Conservation (phyloP, 2,329 filamentous ascomycete genomes). For the Teratosphaeria gauchensis region DNA sequence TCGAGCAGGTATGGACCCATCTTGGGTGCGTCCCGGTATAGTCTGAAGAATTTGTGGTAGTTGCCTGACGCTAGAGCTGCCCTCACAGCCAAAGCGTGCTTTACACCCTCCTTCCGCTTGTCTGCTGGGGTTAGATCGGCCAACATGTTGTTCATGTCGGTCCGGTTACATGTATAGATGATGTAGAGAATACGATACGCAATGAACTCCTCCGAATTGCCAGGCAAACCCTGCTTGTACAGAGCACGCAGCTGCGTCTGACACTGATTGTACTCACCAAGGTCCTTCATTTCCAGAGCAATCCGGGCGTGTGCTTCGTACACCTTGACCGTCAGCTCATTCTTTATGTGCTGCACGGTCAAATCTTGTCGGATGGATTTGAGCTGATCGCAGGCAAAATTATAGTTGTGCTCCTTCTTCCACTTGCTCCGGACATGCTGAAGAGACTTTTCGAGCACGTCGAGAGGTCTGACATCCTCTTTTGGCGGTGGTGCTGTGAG, state of each 20-base stretch:
- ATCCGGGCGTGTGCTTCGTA: constrained; percentile 98
- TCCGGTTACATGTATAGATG: constrained; percentile 96
- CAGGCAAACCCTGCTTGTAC: constrained; percentile 78
- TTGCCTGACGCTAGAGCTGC: constrained; percentile 88
- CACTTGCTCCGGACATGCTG: constrained; percentile 90
- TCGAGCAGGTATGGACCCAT: constrained; percentile 99
- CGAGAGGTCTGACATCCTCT: constrained; percentile 76
- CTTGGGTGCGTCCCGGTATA: constrained; percentile 72
- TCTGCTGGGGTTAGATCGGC: constrained; percentile 98
- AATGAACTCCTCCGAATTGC: constrained; percentile 91
- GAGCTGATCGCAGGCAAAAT: constrained; percentile 98
- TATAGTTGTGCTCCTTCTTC: constrained; percentile 87
- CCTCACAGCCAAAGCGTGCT: constrained; percentile 84
- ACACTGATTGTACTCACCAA: constrained; percentile 99
- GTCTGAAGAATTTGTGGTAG: constrained; percentile 95
- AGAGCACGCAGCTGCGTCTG: constrained; percentile 93
- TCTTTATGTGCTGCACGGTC: constrained; percentile 94
- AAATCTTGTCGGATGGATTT: constrained; percentile 97
- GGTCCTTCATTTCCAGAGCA: constrained; percentile 92
- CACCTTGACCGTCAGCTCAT: constrained; percentile 88
- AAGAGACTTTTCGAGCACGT: constrained; percentile 70
- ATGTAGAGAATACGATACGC: constrained; percentile 99
- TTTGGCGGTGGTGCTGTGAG: constrained; percentile 84
- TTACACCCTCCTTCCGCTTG: constrained; percentile 73
- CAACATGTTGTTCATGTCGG: constrained; percentile 94